Percentiles rank a stretch among this genome's conserved stretches.
phyloP scores from a whole-genome alignment of 805 yeast species.

The Cyberlindnera xylosilytica region DNA sequence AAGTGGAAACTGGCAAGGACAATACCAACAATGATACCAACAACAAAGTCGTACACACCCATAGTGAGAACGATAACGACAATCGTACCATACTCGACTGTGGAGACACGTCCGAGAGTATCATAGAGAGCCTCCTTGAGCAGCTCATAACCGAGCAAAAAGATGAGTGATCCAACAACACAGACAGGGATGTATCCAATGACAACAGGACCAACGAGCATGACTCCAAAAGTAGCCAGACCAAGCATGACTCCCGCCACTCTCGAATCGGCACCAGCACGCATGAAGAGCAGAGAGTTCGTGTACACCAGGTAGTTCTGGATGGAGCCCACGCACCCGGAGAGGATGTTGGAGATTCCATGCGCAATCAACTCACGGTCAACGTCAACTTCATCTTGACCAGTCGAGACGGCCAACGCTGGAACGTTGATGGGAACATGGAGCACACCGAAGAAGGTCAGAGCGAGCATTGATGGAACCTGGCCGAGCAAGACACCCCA shows the following conservation, averaged over 20 bases:
- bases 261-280: constrained; percentile 92
- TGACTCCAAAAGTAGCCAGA: constrained; percentile 69
- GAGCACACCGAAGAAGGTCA: constrained; percentile 91
- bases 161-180: constrained; percentile 92
- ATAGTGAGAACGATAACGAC: constrained; percentile 84
- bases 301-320: constrained; percentile 96
- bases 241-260: constrained; percentile 90
- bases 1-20: constrained; percentile 91
- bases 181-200: constrained; percentile 93
- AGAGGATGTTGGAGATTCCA: constrained; percentile 82
- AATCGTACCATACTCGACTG: constrained; percentile 81
- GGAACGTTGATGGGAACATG: constrained; percentile 99
- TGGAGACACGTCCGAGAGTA: constrained; percentile 71
- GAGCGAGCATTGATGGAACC: constrained; percentile 90
- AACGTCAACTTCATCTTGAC: constrained; percentile 80
- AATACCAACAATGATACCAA: constrained; percentile 88
- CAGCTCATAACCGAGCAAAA: constrained; percentile 85
- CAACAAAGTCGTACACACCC: constrained; percentile 95
- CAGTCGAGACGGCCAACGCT: constrained; percentile 87
- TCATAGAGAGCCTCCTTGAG: constrained; percentile 83
- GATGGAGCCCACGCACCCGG: constrained; percentile 83
- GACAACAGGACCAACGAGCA: constrained; percentile 88
- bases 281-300: constrained; percentile 83
- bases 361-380: constrained; percentile 94
- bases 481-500: constrained; percentile 68